phyloP scores from a whole-genome alignment of 805 yeast species.

The Saccharomycopsis capsularis region DNA sequence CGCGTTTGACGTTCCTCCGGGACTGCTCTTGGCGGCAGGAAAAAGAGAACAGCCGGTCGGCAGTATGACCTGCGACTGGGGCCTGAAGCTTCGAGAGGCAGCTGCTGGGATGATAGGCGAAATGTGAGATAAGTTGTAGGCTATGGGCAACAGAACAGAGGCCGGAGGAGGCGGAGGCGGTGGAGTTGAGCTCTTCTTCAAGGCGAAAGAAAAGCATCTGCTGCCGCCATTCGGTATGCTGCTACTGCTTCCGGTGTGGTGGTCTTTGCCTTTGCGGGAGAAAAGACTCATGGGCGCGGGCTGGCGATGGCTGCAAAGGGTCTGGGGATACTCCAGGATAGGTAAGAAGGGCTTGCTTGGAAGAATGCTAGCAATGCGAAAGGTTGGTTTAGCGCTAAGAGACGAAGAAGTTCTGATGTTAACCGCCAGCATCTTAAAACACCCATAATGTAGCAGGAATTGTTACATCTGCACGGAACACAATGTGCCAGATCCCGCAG shows the following conservation, averaged over 20 bases:
- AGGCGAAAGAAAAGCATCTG: not conserved
- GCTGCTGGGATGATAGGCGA: not conserved
- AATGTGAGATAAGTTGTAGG: too few species aligned
- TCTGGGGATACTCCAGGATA: too few species aligned
- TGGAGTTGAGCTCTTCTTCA: not conserved
- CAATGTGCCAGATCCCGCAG: too few species aligned
- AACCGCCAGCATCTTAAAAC: too few species aligned
- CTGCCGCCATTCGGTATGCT: too few species aligned
- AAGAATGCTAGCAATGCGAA: too few species aligned
- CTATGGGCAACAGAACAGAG: not conserved
- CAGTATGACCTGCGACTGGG: not conserved
- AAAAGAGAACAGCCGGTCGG: not conserved
- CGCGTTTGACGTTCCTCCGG: not conserved
- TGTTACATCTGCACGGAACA: too few species aligned
- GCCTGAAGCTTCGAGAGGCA: not conserved
- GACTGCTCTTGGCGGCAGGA: not conserved
- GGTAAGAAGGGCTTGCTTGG: too few species aligned
- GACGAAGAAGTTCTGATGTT: too few species aligned
- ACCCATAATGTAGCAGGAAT: too few species aligned
- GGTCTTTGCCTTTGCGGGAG: conserved; percentile 8
- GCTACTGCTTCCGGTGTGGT: not conserved
- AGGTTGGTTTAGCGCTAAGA: too few species aligned
- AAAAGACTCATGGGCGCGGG: conserved; percentile 9
- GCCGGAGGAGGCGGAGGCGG: not conserved
- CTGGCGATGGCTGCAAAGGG: too few species aligned